phyloP scores from a whole-genome alignment of 305 asterid genomes.

The Fraxinus dipetala region DNA sequence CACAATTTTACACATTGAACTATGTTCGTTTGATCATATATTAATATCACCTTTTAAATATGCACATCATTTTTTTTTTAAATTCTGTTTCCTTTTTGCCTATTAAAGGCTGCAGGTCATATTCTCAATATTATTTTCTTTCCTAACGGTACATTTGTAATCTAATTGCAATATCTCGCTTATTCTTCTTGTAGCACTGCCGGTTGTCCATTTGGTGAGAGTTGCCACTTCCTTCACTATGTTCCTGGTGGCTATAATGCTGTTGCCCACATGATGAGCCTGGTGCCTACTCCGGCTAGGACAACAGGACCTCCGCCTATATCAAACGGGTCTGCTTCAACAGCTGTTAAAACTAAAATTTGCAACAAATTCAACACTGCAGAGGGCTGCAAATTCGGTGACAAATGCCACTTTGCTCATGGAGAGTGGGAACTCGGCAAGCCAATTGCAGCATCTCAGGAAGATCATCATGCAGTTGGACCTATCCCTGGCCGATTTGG shows the following conservation, averaged over 20 bases:
- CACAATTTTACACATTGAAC: neutral
- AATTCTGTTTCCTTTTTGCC: neutral
- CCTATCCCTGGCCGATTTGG: constrained; percentile 45
- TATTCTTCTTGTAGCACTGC: constrained; percentile 50
- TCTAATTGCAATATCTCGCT: neutral
- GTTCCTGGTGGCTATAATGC: constrained; percentile 85
- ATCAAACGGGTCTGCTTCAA: constrained; percentile 50
- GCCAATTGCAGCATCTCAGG: constrained; percentile 47
- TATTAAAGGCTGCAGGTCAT: neutral
- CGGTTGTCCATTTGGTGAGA: constrained; percentile 91
- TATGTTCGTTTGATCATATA: neutral
- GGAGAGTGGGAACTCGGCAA: constrained; percentile 94
- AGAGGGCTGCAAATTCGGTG: constrained; percentile 87
- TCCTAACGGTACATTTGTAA: neutral
- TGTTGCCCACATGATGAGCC: constrained; percentile 82
- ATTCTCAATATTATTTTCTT: neutral
- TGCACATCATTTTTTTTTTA: neutral
- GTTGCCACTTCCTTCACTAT: constrained; percentile 84
- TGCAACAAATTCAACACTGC: constrained; percentile 72
- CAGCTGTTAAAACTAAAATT: constrained; percentile 56
- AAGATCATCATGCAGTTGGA: constrained; percentile 51
- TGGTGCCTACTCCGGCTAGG: constrained; percentile 53
- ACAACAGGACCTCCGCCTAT: constrained; percentile 35
- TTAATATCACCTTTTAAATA: neutral
- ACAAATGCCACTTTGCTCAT: constrained; percentile 84